A percentile compares a stretch with the other conserved stretches of the same genome.
Conservation (phyloP, 2,329 filamentous ascomycete genomes). For the Monilinia laxa region DNA sequence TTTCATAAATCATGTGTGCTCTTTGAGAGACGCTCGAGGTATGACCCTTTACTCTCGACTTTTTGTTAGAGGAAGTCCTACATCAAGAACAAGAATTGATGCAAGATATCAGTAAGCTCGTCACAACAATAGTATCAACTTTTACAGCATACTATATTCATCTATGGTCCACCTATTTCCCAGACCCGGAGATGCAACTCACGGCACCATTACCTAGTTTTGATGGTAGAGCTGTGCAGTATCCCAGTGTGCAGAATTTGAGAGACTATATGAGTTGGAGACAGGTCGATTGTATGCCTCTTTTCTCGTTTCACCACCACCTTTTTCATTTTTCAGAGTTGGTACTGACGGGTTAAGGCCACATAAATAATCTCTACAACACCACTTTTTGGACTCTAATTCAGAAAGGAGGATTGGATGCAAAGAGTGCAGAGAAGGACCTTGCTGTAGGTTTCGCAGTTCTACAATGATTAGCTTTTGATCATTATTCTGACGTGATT, state of each 20-base stretch:
- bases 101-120: constrained; percentile 66
- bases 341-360: constrained; percentile 53
- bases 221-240: constrained; percentile 87
- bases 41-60: constrained; percentile 36
- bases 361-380: constrained; percentile 99
- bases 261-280: constrained; percentile 97
- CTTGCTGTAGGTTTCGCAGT: constrained; percentile 59
- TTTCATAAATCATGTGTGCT: constrained; percentile 79
- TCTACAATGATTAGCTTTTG: not conserved
- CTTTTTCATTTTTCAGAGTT: no score
- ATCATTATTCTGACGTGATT: constrained; percentile 22
- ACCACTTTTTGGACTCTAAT: constrained; percentile 94
- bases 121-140: constrained; percentile 85
- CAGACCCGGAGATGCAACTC: constrained; percentile 65
- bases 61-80: constrained; percentile 2
- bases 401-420: constrained; percentile 70
- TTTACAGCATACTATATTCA: constrained; percentile 91
- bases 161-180: constrained; percentile 75
- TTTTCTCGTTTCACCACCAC: constrained; percentile 22
- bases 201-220: constrained; percentile 81
- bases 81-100: not conserved
- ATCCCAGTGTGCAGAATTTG: constrained; percentile 78
- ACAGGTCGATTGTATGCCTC: constrained; percentile 80
- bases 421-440: constrained; percentile 75
- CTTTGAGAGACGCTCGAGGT: constrained; percentile 84